Percentiles rank a stretch among this genome's conserved stretches.
phyloP scores from a whole-genome alignment of 2,329 filamentous ascomycete genomes.

The Ophiostoma sp. region DNA sequence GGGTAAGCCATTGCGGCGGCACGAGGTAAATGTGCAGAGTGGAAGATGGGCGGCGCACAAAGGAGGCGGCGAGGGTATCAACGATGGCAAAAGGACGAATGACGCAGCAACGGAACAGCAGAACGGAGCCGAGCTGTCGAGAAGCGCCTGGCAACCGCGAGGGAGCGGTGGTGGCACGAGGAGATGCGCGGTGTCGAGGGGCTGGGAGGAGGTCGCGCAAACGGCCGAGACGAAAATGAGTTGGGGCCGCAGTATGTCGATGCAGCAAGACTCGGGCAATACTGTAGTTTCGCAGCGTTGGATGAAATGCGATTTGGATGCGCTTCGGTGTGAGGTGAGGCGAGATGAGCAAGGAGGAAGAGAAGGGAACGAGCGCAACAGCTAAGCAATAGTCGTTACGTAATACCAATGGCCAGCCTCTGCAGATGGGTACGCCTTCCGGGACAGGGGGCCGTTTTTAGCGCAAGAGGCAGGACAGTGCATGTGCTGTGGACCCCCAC shows the following conservation, averaged over 20 bases:
- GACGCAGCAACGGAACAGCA: neutral
- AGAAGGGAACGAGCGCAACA: neutral
- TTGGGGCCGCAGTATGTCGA: neutral
- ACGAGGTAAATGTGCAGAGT: too few relatives aligned
- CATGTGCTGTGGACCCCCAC: neutral
- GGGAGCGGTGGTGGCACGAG: neutral
- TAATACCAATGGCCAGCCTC: neutral
- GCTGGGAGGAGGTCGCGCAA: neutral
- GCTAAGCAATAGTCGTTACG: neutral
- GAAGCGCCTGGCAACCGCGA: neutral
- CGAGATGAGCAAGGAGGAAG: conserved; percentile 1
- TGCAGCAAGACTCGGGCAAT: neutral
- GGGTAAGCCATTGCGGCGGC: conserved; percentile 30
- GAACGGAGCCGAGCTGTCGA: neutral
- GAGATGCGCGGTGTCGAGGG: neutral
- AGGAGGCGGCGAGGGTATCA: neutral
- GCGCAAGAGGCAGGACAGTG: conserved; percentile 8
- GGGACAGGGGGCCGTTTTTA: conserved; percentile 7
- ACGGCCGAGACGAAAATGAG: neutral
- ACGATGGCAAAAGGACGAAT: neutral
- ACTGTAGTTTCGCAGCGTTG: neutral
- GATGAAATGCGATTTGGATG: neutral
- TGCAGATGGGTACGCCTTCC: neutral
- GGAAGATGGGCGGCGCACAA: conserved; percentile 24
- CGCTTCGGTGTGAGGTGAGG: neutral